These are phyloP conservation scores for Solanum phureja DNA, from an alignment of 257 asterid genomes.

Conservation along the genomic window DNA sequence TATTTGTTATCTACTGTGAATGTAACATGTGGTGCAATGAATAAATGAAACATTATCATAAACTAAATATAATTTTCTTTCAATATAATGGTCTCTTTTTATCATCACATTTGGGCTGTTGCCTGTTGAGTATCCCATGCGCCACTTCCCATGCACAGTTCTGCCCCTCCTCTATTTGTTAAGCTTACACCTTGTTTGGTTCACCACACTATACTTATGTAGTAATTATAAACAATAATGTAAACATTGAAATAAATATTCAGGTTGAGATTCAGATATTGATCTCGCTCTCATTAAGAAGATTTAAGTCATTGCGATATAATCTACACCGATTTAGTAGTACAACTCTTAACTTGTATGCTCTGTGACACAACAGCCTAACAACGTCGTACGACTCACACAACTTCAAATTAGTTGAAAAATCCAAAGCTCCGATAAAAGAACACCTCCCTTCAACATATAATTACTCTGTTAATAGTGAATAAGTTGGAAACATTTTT, in stretches of 20 bases:
- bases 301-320: background rate
- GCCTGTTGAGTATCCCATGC: background rate
- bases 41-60: background rate
- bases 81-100: background rate
- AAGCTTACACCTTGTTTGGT: background rate
- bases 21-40: background rate
- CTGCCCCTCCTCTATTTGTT: background rate
- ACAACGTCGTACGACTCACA: no score
- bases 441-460: background rate
- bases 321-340: no score
- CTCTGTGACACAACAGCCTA: accelerated
- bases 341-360: background rate
- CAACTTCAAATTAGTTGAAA: no score
- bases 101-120: background rate
- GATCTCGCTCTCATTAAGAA: no score
- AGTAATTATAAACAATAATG: background rate
- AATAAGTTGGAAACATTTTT: background rate
- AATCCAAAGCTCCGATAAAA: accelerated
- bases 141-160: background rate
- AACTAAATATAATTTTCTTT: background rate
- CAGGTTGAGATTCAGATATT: no score
- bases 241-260: background rate
- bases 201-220: background rate
- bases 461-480: background rate
- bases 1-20: background rate